Conservation (phyloP, 805 yeast species). For the Ogataea thermomethanolica region DNA sequence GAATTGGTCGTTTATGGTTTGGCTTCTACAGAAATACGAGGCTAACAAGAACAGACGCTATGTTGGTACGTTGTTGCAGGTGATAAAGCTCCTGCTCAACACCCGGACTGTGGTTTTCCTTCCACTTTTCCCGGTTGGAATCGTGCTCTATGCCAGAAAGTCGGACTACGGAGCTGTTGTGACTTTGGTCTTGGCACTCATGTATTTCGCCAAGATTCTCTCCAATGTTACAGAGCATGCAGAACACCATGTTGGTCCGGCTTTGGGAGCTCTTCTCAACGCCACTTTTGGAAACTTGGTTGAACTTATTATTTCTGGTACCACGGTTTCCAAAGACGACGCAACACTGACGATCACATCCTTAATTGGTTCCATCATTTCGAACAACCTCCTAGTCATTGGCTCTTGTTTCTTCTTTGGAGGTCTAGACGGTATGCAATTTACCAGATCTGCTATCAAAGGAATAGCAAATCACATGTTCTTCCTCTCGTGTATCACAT, state of each 20-base stretch:
- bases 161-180: conserved; percentile 14
- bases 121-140: conserved; percentile 16
- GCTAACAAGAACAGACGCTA: conserved; percentile 13
- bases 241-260: conserved; percentile 18
- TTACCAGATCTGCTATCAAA: conserved; percentile 5
- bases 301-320: conserved; percentile 16
- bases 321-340: conserved; percentile 18
- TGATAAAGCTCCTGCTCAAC: conserved; percentile 10
- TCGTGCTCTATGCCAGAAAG: conserved; percentile 12
- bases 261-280: conserved; percentile 14
- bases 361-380: conserved; percentile 15
- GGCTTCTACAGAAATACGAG: conserved; percentile 10
- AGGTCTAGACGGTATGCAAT: conserved; percentile 11
- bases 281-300: conserved; percentile 17
- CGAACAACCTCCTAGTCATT: conserved; percentile 16
- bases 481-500: conserved; percentile 9
- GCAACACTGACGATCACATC: conserved; percentile 17
- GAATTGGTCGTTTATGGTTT: conserved; percentile 9
- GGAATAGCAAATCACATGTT: conserved; percentile 14
- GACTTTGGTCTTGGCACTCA: conserved; percentile 15
- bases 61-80: conserved; percentile 13
- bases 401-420: conserved; percentile 19
- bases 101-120: conserved; percentile 15
- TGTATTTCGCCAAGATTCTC: conserved; percentile 17
- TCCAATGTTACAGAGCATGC: conserved; percentile 18